Base-by-base conservation (phyloP, 495 filamentous ascomycete genomes). In the Apodospora peruviana region DNA sequence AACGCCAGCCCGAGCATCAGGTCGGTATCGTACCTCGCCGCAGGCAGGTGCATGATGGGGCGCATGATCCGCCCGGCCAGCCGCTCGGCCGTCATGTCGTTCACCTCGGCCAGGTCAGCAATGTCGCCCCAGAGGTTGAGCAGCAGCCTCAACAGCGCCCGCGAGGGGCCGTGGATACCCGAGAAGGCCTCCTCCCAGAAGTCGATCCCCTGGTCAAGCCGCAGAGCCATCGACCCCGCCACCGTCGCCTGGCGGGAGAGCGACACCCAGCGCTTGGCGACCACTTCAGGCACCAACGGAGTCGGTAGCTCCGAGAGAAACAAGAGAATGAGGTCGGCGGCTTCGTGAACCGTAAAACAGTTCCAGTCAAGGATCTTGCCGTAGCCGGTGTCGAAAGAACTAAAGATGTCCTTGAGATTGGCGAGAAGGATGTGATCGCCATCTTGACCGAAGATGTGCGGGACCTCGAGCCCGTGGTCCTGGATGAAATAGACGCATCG, bases 141-240 rank as follows among this genome's bases (percentile, higher is more conserved):
- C 45, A 74, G 48, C 48, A 74, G 36, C 54, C 72, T 73, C 56
- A 73, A 68, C 25, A 72, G 45, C 20, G 55, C 56, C 34, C 70
- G 62, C 22, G 57, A 51, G 2, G 62, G 62, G 1, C 71, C 70
- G 24, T 58, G 60, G 3, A 73, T 58, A 1, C 68, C 70, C 32
- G 55, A 57, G 5, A 74, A 47, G 19, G 71, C 65, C 54, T 74
- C 71, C 53, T 74, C 71, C 71, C 71, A 74, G 37, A 74, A 74
- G 37, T 73, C 69, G 17, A 74, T 66, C 16, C 68, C 69, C 47
- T 68, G 62, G 41, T 74, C 71, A 0, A 70, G 47, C 14, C 70
- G 55, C 34, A 58, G 51, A 20, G 55, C 57, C 35, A 62, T 56
- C 4, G 60, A 64, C 24, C 61, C 62, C 1, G 56, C 36, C 17